Conservation (phyloP, 148 eudicot species). For the Arctostaphylos glauca region DNA sequence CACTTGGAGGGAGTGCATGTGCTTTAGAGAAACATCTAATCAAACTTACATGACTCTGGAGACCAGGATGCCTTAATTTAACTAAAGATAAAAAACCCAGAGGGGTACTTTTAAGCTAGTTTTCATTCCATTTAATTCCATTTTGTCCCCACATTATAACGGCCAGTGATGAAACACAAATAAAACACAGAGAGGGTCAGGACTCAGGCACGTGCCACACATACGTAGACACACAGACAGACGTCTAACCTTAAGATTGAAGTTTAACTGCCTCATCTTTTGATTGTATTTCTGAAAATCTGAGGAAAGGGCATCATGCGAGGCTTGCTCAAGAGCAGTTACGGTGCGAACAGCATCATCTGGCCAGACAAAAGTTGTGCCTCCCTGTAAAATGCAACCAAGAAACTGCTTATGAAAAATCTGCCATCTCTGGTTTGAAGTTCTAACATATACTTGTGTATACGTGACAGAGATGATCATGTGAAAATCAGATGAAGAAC, state of each 20-base stretch:
- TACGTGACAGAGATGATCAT: neutral
- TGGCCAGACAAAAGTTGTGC: slow-evolving; percentile 54
- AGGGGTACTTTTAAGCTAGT: neutral
- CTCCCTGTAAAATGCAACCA: slow-evolving; percentile 35
- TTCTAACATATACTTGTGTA: neutral
- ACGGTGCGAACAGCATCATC: slow-evolving; percentile 66
- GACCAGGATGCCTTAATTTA: neutral
- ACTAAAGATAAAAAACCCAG: neutral
- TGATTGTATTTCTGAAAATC: slow-evolving; percentile 87
- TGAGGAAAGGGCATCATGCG: slow-evolving; percentile 59
- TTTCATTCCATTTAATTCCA: neutral
- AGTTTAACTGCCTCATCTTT: slow-evolving; percentile 70
- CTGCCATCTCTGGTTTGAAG: neutral
- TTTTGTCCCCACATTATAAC: no score
- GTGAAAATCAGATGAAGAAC: neutral
- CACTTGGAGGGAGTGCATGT: neutral
- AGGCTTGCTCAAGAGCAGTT: slow-evolving; percentile 76
- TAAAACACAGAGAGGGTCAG: neutral
- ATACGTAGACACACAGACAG: slow-evolving; percentile 4
- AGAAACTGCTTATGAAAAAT: neutral
- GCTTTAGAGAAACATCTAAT: neutral
- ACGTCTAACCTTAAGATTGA: slow-evolving; percentile 76
- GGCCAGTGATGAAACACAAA: neutral
- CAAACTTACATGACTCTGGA: neutral
- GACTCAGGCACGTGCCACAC: neutral